Evolutionary conservation across 2,329 filamentous ascomycete genomes (phyloP).

Genomic region (Alternaria burnsii): DNA sequence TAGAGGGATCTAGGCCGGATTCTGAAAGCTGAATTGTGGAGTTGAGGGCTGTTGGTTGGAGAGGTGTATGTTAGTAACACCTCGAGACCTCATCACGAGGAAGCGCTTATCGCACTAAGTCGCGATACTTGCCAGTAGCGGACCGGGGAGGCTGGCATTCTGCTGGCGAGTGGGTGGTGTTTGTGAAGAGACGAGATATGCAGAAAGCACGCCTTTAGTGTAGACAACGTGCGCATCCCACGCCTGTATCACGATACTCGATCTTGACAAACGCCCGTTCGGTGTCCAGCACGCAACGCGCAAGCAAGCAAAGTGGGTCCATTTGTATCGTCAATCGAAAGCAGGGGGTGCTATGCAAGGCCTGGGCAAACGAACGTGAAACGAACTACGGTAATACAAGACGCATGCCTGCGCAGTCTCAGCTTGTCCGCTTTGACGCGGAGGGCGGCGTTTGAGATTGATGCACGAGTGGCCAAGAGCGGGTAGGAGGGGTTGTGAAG

Average conservation of each 20-base stretch:
- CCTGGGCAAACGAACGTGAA: constrained; percentile 16
- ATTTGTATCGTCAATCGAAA: constrained; percentile 2
- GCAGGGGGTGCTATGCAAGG: constrained; percentile 1
- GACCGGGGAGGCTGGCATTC: neutral
- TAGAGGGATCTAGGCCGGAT: constrained; percentile 1
- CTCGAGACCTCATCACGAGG: constrained; percentile 9
- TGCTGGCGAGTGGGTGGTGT: neutral
- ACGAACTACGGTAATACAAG: constrained; percentile 15
- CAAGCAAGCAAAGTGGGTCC: constrained; percentile 5
- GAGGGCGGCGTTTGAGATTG: constrained; percentile 21
- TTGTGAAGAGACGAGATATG: neutral
- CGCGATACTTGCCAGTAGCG: neutral
- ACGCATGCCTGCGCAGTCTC: constrained; percentile 14
- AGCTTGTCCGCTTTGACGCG: constrained; percentile 10
- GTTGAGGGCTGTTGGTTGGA: constrained; percentile 1
- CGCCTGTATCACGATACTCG: constrained; percentile 4
- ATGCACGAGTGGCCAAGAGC: constrained; percentile 12
- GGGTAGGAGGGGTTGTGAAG: constrained; percentile 1
- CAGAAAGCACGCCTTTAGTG: constrained; percentile 1
- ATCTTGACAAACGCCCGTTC: neutral
- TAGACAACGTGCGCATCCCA: constrained; percentile 1
- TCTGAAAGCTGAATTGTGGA: constrained; percentile 4
- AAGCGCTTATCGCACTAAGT: constrained; percentile 3
- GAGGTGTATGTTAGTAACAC: neutral
- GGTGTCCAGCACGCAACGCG: constrained; percentile 6